Percentiles rank a stretch among this genome's conserved stretches.
Evolutionary conservation across 805 yeast genomes (phyloP).

Genomic region (Candida coleopterorum): DNA sequence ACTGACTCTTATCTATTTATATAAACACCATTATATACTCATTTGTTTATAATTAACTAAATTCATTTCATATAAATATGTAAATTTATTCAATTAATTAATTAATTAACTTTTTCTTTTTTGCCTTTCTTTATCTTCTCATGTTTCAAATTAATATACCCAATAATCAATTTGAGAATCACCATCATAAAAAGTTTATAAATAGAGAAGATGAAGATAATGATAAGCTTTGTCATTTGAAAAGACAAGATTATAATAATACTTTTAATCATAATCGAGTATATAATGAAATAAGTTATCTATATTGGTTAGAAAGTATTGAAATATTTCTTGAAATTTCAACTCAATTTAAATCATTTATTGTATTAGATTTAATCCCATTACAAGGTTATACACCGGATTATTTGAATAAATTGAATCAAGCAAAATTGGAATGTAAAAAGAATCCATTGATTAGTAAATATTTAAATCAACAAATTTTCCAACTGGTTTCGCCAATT

Average conservation of each 20-base stretch:
- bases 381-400: conserved; percentile 3
- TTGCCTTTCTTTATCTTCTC: too few species aligned
- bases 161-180: too few species aligned
- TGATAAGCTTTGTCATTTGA: conserved; percentile 2
- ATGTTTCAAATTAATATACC: too few species aligned
- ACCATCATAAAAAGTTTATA: conserved; percentile 1
- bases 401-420: conserved; percentile 4
- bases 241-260: neutral
- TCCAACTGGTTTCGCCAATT: conserved; percentile 1
- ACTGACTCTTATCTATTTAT: too few species aligned
- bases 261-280: neutral
- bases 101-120: too few species aligned
- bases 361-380: conserved; percentile 8
- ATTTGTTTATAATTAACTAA: too few species aligned
- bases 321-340: neutral
- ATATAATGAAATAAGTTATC: conserved; percentile 5
- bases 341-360: conserved; percentile 4
- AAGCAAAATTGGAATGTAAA: conserved; percentile 3
- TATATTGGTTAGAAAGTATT: conserved; percentile 10
- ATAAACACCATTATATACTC: too few species aligned
- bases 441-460: conserved; percentile 6
- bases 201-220: neutral
- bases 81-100: too few species aligned
- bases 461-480: conserved; percentile 8
- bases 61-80: too few species aligned